Base-by-base conservation (phyloP, 148 eudicot genomes). In the Chenopodium formosanum region DNA sequence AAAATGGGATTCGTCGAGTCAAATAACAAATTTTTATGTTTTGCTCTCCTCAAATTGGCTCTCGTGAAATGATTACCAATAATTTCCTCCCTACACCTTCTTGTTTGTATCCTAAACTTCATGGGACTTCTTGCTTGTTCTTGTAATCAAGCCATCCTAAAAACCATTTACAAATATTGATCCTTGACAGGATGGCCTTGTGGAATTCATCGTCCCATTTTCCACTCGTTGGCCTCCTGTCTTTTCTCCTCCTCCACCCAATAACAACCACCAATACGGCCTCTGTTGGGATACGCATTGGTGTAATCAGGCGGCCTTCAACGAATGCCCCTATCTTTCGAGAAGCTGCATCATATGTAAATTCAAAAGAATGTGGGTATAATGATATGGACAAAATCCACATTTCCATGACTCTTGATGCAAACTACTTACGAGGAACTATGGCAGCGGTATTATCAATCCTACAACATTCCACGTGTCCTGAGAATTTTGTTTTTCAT, bases 391-490 rank as follows among this genome's bases (percentile, higher is more conserved):
- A 81, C 34, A 82, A 53, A 2, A 85, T 85, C 48, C 87, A 85
- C 37, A 85, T 85, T 31, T 81, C 87, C 17, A 90, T 90, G 92
- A 86, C 90, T 4, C 86, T 90, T 11, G 92, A 90, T 47, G 86
- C 78, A 9, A 87, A 88, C 53, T 90, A 88, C 62, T 81, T 88
- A 12, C 47, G 90, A 12, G 92, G 92, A 29, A 88, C 90, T 0
- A 83, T 90, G 86, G 90, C 90, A 0, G 90, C 92, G 0, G 86
- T 90, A 22, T 75, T 88, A 14, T 90, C 92, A 0, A 84, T 90
- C 52, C 44, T 90, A 22, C 92, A 90, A 73, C 92, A 90, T 58
- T 90, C 92, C 3, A 84, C 88, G 1, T 90, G 92, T 74, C 92
- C 92, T 0, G 87, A 90, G 56, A 90, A 88, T 53, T 82, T 85